Conservation (phyloP, 2,329 filamentous ascomycete species). For the Setomelanomma holmii region DNA sequence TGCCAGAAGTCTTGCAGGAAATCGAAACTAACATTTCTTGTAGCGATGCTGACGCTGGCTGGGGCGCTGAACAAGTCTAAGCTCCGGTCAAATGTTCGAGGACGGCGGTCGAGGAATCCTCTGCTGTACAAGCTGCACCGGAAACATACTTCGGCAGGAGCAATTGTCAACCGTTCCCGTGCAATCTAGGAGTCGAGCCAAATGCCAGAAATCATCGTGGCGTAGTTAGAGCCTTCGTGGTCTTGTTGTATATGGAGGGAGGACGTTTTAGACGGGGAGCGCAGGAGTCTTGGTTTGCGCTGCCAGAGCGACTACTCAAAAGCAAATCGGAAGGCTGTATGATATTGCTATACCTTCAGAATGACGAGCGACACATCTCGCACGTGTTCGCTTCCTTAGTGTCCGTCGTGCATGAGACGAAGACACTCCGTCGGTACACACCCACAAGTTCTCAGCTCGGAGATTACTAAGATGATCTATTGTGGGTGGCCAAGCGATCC, state of each 20-base stretch:
- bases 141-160: neutral
- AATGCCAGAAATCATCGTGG: neutral
- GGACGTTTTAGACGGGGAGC: neutral
- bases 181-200: neutral
- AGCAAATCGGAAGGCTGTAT: slow-evolving; percentile 12
- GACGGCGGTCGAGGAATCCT: slow-evolving; percentile 35
- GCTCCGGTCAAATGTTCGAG: slow-evolving; percentile 9
- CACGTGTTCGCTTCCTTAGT: slow-evolving; percentile 33
- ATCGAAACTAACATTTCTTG: neutral
- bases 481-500: too few relatives aligned
- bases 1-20: neutral
- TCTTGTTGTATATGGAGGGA: too few relatives aligned
- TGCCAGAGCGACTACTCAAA: neutral
- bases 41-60: slow-evolving; percentile 60
- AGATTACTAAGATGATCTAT: neutral
- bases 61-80: slow-evolving; percentile 62
- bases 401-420: slow-evolving; percentile 28
- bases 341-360: slow-evolving; percentile 12
- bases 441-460: slow-evolving; percentile 2
- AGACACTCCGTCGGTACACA: slow-evolving; percentile 12
- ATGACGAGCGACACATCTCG: slow-evolving; percentile 5
- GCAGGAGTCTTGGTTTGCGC: neutral
- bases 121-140: neutral
- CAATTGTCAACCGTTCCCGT: too few relatives aligned
- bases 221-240: neutral